Conservation (phyloP, 306 rosid species). For the Citrullus colocynthis region DNA sequence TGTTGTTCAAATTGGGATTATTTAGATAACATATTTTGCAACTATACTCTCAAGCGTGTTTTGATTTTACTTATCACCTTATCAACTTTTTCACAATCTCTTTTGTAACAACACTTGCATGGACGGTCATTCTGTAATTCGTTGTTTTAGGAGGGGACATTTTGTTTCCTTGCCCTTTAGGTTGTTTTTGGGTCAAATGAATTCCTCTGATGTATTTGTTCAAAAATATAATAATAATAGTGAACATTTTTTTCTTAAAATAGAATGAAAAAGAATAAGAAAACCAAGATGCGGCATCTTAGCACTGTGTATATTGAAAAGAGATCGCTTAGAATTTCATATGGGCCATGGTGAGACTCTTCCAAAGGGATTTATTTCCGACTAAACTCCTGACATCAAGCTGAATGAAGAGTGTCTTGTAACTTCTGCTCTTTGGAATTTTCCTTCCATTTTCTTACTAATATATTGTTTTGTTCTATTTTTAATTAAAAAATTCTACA, state of each 20-base stretch:
- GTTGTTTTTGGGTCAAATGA: too few species aligned
- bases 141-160: too few species aligned
- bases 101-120: too few species aligned
- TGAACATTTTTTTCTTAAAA: background rate
- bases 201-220: too few species aligned
- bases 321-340: background rate
- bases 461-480: background rate
- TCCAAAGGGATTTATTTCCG: background rate
- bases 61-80: too few species aligned
- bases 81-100: too few species aligned
- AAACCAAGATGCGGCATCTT: background rate
- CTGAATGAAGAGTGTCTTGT: background rate
- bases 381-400: background rate
- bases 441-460: background rate
- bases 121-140: too few species aligned
- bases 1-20: background rate
- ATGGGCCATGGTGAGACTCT: background rate
- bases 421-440: background rate
- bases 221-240: too few species aligned
- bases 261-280: background rate
- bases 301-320: background rate
- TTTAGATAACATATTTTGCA: background rate
- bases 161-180: too few species aligned
- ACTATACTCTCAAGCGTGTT: background rate
- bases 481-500: background rate